phyloP scores from a whole-genome alignment of 768 basidiomycete genomes.

The Lyophyllum atratum region DNA sequence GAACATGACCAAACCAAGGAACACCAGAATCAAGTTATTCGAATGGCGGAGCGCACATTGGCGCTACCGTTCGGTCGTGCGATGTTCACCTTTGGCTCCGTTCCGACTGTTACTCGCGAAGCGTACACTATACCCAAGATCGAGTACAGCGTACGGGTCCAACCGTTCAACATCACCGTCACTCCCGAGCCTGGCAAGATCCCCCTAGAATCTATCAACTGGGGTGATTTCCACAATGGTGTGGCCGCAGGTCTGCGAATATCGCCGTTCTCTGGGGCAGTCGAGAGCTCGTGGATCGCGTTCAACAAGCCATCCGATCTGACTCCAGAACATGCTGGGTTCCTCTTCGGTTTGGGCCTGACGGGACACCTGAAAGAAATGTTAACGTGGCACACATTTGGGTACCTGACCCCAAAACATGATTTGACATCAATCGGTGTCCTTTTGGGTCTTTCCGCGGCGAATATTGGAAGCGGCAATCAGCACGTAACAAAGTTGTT shows the following conservation, averaged over 20 bases:
- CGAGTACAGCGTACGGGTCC: conserved; percentile 73
- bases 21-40: conserved; percentile 77
- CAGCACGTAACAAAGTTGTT: conserved; percentile 88
- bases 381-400: conserved; percentile 94
- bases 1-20: conserved; percentile 88
- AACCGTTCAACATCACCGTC: conserved; percentile 68
- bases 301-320: conserved; percentile 93
- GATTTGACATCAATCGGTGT: conserved; percentile 94
- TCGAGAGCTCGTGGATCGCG: conserved; percentile 94
- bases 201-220: conserved; percentile 67
- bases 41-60: conserved; percentile 86
- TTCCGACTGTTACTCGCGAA: conserved; percentile 74
- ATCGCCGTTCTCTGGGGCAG: conserved; percentile 66
- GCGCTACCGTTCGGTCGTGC: conserved; percentile 88
- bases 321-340: conserved; percentile 95
- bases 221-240: conserved; percentile 99
- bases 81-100: conserved; percentile 87
- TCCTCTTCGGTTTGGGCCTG: conserved; percentile 89
- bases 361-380: conserved; percentile 89
- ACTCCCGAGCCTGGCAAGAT: conserved; percentile 75
- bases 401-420: conserved; percentile 94
- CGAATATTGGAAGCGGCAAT: conserved; percentile 84
- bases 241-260: conserved; percentile 90
- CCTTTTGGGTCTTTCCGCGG: conserved; percentile 90
- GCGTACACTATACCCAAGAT: conserved; percentile 80